phyloP scores from a whole-genome alignment of 1,284 basidiomycete genomes.

The Ceratobasidium sp. region DNA sequence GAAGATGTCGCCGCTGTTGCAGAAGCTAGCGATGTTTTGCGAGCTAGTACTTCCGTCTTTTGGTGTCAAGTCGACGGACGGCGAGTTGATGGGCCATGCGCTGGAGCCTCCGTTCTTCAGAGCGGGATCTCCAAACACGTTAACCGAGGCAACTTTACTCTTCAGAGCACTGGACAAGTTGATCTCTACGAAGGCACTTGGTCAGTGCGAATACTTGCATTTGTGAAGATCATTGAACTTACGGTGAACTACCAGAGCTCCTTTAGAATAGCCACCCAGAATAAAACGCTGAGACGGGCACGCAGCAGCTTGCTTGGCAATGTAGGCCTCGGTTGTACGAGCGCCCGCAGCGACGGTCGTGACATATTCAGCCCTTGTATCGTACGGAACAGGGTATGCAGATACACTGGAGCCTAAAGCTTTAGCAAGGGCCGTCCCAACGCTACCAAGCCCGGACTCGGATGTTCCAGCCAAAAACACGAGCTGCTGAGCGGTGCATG shows the following conservation, averaged over 20 bases:
- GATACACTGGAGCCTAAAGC: no score
- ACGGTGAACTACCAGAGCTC: conserved; percentile 8
- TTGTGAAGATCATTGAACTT: neutral
- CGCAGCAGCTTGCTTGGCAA: neutral
- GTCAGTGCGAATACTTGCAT: no score
- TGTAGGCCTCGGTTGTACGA: neutral
- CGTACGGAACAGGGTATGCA: conserved; percentile 21
- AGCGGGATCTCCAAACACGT: conserved; percentile 31
- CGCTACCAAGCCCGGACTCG: conserved; percentile 18
- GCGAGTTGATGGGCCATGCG: no score
- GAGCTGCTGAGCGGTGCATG: conserved; percentile 3
- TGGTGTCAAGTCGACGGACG: no score
- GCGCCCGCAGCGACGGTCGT: conserved; percentile 8
- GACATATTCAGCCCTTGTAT: conserved; percentile 20
- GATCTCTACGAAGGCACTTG: no score
- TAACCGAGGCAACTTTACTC: conserved; percentile 1
- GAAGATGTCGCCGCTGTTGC: no score
- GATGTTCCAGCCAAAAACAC: conserved; percentile 21
- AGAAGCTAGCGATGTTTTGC: no score
- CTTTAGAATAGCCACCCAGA: conserved; percentile 30
- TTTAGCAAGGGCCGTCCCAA: no score
- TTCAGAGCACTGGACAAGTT: neutral
- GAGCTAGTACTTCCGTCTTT: no score
- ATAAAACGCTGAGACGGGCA: conserved; percentile 32
- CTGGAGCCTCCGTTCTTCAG: no score